Conservation (phyloP, 306 rosid species). For the Begonia peltatifolia region DNA sequence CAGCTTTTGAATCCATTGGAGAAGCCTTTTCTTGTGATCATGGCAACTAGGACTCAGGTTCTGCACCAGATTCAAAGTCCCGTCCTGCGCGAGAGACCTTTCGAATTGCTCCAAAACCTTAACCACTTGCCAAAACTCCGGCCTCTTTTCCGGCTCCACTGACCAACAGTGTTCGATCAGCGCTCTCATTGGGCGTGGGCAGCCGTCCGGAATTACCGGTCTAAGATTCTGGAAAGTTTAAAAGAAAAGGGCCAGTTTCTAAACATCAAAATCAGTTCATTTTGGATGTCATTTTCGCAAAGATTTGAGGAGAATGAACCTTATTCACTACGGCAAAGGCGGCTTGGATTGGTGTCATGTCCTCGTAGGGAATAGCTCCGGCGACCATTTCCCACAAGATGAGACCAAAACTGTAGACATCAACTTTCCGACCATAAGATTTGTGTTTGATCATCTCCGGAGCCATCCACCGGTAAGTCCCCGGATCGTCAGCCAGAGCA, state of each 20-base stretch:
- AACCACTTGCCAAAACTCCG: slow-evolving; percentile 84
- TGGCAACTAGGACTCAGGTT: slow-evolving; percentile 19
- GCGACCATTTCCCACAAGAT: slow-evolving; percentile 88
- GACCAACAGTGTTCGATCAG: slow-evolving; percentile 91
- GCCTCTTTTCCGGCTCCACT: slow-evolving; percentile 64
- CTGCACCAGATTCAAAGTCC: slow-evolving; percentile 39
- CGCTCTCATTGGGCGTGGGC: slow-evolving; percentile 60
- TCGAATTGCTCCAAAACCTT: slow-evolving; percentile 75
- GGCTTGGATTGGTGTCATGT: slow-evolving; percentile 94
- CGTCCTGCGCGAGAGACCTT: slow-evolving; percentile 52
- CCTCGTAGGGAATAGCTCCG: slow-evolving; percentile 72
- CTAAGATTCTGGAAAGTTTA: slow-evolving; percentile 52
- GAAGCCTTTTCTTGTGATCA: slow-evolving; percentile 82
- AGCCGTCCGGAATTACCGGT: slow-evolving; percentile 48
- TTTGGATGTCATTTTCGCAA: not conserved
- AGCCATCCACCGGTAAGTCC: slow-evolving; percentile 99
- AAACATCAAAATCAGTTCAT: not conserved
- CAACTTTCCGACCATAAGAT: slow-evolving; percentile 71
- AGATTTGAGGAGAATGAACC: slow-evolving; percentile 23
- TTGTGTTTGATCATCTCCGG: slow-evolving; percentile 95
- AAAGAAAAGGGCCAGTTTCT: not conserved
- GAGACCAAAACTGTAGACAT: slow-evolving; percentile 87
- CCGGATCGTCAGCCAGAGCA: slow-evolving; percentile 74
- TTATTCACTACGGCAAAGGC: slow-evolving; percentile 91
- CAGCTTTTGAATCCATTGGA: slow-evolving; percentile 86